Evolutionary conservation across 805 yeast genomes (phyloP).

Genomic region (Tetrapisispora namnaoensis): DNA sequence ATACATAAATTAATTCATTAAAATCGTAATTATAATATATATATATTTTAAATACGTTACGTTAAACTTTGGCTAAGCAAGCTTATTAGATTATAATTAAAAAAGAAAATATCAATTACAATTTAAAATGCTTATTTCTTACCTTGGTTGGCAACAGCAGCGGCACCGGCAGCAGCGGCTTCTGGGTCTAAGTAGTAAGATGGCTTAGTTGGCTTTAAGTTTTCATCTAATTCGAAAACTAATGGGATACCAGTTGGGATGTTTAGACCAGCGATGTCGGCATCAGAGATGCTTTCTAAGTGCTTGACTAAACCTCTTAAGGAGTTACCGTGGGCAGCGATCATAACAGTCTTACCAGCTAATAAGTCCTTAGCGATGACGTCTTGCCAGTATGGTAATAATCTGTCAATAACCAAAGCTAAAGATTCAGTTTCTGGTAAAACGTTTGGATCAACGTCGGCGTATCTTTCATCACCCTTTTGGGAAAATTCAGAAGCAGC

Average conservation of each 20-base stretch:
- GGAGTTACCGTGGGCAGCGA: constrained; percentile 98
- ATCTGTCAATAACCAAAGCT: constrained; percentile 88
- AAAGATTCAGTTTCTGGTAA: constrained; percentile 92
- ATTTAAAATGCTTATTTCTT: constrained; percentile 31
- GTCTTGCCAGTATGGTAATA: constrained; percentile 95
- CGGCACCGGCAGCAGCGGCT: constrained; percentile 99
- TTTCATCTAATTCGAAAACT: constrained; percentile 86
- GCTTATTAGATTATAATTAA: not conserved
- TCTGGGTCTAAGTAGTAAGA: constrained; percentile 97
- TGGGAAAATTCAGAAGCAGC: constrained; percentile 77
- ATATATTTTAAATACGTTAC: constrained; percentile 3
- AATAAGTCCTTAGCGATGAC: constrained; percentile 76
- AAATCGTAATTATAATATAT: constrained; percentile 1
- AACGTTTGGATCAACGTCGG: constrained; percentile 70
- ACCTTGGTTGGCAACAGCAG: constrained; percentile 98
- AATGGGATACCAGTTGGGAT: constrained; percentile 98
- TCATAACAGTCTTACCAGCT: constrained; percentile 78
- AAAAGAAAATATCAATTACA: not conserved
- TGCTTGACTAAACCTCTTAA: constrained; percentile 93
- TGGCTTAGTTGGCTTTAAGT: constrained; percentile 82
- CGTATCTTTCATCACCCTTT: constrained; percentile 76
- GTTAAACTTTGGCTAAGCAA: not conserved
- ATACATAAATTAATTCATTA: constrained; percentile 1
- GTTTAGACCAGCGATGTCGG: constrained; percentile 86
- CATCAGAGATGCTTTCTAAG: constrained; percentile 88